phyloP scores from a whole-genome alignment of 2,329 filamentous ascomycete genomes.

The Proliferodiscus dingleyae region DNA sequence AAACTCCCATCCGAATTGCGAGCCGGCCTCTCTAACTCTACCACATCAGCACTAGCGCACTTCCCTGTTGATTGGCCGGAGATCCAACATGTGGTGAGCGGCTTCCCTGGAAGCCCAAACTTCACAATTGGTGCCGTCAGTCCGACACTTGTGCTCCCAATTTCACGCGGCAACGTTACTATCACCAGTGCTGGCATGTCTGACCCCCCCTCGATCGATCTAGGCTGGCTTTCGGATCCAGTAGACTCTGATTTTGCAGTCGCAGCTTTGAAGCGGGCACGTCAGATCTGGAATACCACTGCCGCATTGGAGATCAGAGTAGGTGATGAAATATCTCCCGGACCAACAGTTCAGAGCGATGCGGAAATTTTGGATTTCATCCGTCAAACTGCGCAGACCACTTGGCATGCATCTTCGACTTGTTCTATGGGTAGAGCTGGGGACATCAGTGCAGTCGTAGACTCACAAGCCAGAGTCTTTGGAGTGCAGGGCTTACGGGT shows the following conservation, averaged over 20 bases:
- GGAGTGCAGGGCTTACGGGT: constrained; percentile 17
- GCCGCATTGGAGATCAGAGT: constrained; percentile 8
- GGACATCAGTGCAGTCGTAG: constrained; percentile 32
- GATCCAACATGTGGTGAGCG: constrained; percentile 33
- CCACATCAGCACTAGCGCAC: constrained; percentile 33
- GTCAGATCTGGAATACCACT: constrained; percentile 25
- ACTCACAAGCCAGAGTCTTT: constrained; percentile 16
- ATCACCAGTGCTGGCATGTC: constrained; percentile 32
- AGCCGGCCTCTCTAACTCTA: constrained; percentile 32
- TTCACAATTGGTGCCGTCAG: constrained; percentile 31
- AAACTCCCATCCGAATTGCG: constrained; percentile 26
- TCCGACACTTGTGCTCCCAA: constrained; percentile 34
- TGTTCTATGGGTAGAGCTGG: constrained; percentile 48
- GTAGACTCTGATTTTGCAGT: constrained; percentile 42
- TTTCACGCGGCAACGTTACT: constrained; percentile 41
- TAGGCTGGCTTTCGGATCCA: constrained; percentile 41
- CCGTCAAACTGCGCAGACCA: constrained; percentile 22
- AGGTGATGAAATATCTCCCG: constrained; percentile 16
- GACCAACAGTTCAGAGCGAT: constrained; percentile 14
- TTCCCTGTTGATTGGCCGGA: constrained; percentile 29
- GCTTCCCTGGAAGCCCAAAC: constrained; percentile 33
- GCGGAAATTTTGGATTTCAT: constrained; percentile 16
- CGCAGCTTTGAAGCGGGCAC: constrained; percentile 38
- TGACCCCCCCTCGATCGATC: constrained; percentile 36
- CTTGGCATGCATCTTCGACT: constrained; percentile 52